Base-by-base conservation (phyloP, 2,329 filamentous ascomycete genomes). In the Podosphaera fusca region DNA sequence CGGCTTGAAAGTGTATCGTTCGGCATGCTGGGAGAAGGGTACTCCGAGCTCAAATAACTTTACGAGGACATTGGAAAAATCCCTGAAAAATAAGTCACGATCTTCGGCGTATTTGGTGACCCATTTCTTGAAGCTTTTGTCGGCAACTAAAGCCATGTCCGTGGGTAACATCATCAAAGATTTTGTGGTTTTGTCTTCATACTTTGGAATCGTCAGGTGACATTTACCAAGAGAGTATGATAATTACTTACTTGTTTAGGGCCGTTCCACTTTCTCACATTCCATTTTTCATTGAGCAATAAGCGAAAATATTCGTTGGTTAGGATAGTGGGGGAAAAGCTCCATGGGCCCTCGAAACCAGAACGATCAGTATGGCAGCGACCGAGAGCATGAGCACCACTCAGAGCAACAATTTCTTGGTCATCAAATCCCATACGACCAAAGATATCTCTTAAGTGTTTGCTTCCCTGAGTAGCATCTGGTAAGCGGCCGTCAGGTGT, bases 371-470 rank as follows among this genome's bases (percentile, higher is more conserved):
- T 76, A 76, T 96, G 92, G 62, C 85, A 94, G 63, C 89, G 86
- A 61, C 89, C 89, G 42, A 95, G 79, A 56, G 87, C 85, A 73
- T 95, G 88, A 54, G 85, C 88, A 63, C 88, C 88, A 31, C 77
- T 76, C 56, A 96, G 79, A 35, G 90, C 92, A 51, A 95, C 90
- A 68, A 96, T 96, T 72, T 95, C 89, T 67, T 85, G 85, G 73
- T 98, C 90, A 71, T 92, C 84, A 78, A 95, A 96, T 63, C 90
- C 90, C 90, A 96, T 96, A 69, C 90, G 87, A 71, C 82, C 80
- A 73, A 96, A 98, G 75, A 96, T 90, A 73, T 80, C 79, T 66
- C 92, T 84, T 65, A 96, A 78, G 73, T 96, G 90, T 67, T 81
- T 79, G 60, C 81, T 75, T 60, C 79, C 84, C 77, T 95, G 80